Base-by-base conservation (phyloP, 164 flowering plant species). In the Stephania japonica region DNA sequence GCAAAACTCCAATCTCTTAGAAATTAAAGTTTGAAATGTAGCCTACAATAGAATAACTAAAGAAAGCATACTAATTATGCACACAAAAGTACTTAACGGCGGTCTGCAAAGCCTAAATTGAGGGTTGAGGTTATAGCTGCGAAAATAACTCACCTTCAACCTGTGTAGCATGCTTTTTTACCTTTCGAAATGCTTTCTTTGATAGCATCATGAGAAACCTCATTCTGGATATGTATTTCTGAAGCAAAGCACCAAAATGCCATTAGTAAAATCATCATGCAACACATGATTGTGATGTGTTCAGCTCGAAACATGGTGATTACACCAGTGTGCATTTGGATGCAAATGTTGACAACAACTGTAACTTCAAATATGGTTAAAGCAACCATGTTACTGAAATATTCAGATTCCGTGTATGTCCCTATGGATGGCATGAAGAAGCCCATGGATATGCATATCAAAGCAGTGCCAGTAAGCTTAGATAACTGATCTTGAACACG, bases 391-490 rank as follows among this genome's bases (percentile, higher is more conserved):
- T 73, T 73, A 1, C 65, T 25, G 7, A n/a, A n/a, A 66, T 70
- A 18, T 66, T 73, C 75, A 13, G 49, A n/a, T 4, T 13, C 21
- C 1, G 3, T 44, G 9, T 13, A 24, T 24, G 50, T 42, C 19
- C 68, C 74, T 42, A 72, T 53, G 2, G 74, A 72, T 43, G 68
- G 74, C 68, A 64, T 42, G 41, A 47, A 25, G 8, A 42, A 63
- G 25, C 68, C 56, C 68, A 73, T 66, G 16, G 32, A 73, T n/a
- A 50, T 27, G 2, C 70, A 73, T n/a, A 73, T 38, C 0, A 32
- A 50, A 26, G 70, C 23, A 38, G 65, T 73, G 21, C 70, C 62
- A 38, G 44, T 73, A n/a, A 73, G 70, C 64, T 73, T 73, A n/a
- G 75, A 67, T 32, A 73, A 8, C 32, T 27, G 70, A 24, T 73